Conservation (phyloP, 345 rosid genomes). For the Citrus trifoliata region DNA sequence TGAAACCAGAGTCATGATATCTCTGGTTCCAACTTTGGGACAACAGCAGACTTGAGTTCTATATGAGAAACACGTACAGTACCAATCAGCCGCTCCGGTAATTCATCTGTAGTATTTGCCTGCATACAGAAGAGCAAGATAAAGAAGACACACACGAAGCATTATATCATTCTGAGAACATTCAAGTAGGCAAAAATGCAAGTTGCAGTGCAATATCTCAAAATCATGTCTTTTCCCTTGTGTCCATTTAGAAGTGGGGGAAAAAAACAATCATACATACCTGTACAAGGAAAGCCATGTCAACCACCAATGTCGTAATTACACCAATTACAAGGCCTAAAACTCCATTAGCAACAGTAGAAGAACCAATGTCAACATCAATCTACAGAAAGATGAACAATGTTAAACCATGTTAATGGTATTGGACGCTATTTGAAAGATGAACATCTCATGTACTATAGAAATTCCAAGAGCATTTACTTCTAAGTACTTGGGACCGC, state of each 20-base stretch:
- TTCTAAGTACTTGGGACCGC: too few species aligned
- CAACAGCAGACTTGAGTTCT: conserved; percentile 10
- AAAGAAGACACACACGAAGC: not conserved
- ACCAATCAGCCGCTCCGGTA: conserved; percentile 54
- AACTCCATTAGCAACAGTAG: conserved; percentile 98
- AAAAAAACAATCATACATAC: too few species aligned
- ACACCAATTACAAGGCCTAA: conserved; percentile 96
- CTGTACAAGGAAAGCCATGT: conserved; percentile 99
- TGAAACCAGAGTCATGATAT: too few species aligned
- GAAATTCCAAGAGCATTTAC: too few species aligned
- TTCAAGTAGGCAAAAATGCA: not conserved
- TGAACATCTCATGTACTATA: not conserved
- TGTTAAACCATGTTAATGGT: not conserved
- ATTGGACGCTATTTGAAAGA: not conserved
- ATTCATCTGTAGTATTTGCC: conserved; percentile 59
- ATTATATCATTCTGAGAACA: not conserved
- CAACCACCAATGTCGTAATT: conserved; percentile 84
- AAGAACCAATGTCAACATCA: conserved; percentile 95
- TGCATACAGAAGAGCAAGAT: not conserved
- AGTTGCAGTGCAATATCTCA: not conserved
- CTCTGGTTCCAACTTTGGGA: too few species aligned
- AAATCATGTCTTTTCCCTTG: too few species aligned
- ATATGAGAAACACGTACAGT: conserved; percentile 92
- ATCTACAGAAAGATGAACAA: conserved; percentile 41
- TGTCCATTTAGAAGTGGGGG: too few species aligned